Evolutionary conservation across 371 early-diverging fungal species (phyloP), one percentile per base, ranked within the genome.

Genomic region (Mortierella sp.): DNA sequence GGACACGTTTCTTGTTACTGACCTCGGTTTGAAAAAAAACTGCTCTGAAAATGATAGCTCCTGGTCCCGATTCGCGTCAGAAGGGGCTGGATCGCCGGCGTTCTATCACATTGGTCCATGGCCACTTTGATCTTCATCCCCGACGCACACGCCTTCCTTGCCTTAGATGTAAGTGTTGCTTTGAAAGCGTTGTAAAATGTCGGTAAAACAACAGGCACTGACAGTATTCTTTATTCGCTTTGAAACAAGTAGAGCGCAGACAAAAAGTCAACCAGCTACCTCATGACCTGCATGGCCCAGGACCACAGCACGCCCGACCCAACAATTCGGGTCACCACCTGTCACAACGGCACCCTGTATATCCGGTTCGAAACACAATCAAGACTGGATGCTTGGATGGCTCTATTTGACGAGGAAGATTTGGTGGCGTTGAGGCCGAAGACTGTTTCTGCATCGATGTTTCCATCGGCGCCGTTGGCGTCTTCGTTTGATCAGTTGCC

Each of bases 101-200:
- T 78, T 16, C 61, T 82, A 11, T 79, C 79, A 13, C 79, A 82
- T 31, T 82, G 83, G 83, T 78, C 67, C 70, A 82, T 82, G 83
- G 44, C 74, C 13, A 82, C 83, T 0, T 24, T 82, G 9, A 78
- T 82, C 37, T 73, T 82, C 8, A 79, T 53, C n/a, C 83, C 83
- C 6, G 79, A 82, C 19, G 79, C 79, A 0, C 83, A 82, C 24
- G 74, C 77, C 6, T 73, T 82, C 37, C 71, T 82, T 2, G 59
- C 77, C 26, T 72, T 77, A 0, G 82, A 82, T 64, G 82, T 82
- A 77, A 34, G 78, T 28, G 13, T 46, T 46, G 16, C 34, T n/a
- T 73, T 26, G n/a, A n/a, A n/a, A n/a, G n/a, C n/a, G n/a, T n/a
- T n/a, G n/a, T n/a, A n/a, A n/a, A n/a, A n/a, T n/a, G n/a, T n/a